Base-by-base conservation (phyloP, 768 basidiomycete genomes). In the Boletus huronensis region DNA sequence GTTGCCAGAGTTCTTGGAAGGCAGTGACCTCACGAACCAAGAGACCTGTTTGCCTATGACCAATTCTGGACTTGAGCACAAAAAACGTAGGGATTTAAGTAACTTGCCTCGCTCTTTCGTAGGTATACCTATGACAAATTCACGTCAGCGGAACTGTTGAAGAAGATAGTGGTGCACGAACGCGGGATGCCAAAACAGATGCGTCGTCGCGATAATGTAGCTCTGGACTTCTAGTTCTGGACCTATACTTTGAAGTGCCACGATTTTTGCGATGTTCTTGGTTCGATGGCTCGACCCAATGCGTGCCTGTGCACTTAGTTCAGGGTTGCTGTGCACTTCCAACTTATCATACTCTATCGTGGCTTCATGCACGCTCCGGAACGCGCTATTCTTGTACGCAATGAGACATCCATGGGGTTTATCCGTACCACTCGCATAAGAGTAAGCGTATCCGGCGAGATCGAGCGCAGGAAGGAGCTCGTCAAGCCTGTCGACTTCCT, bases 171-270 rank as follows among this genome's bases (percentile, higher is more conserved):
- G 3, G 29, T 34, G 21, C 28, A 74, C 81, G 54, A 71, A 93
- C 85, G 79, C 81, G 6, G 93, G 93, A 71, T 96, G 93, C 95
- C 95, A 98, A 70, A 97, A 98, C 23, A 96, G 75, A 74, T 98
- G 95, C 0, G 94, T 94, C 1, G 95, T 97, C 3, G 84, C 91
- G 14, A 95, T 73, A 38, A 96, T 73, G 32, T 92, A 69, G 5
- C 93, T 91, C 36, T 75, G 71, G 7, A 64, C 36, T 16, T 42
- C 44, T 54, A 39, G 50, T 26, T 72, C 62, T 16, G 75, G 61
- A 9, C 69, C 71, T 6, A 72, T 67, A 42, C 72, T 73, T 59
- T 76, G 74, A 49, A 98, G 72, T 1, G 87, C 87, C 19, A 90
- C 79, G 28, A 98, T 69, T 46, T 82, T 79, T 3, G 81, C 93